Evolutionary conservation across 768 basidiomycete species (phyloP), one percentile per base, ranked within the genome.

Genomic region (Lentinula guzmanii): DNA sequence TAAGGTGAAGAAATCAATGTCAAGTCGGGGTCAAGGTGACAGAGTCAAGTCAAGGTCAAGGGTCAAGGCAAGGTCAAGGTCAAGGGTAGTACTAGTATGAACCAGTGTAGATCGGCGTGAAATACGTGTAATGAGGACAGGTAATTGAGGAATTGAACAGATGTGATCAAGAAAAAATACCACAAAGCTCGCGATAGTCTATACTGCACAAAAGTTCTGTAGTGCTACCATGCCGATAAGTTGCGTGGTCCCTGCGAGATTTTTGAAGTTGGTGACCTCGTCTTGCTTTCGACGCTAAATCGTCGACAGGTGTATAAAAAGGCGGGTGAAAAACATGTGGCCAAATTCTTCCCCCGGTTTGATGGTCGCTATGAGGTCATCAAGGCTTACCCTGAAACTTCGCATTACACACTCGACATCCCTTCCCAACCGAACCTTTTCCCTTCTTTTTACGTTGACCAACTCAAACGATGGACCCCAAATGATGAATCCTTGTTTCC

Each of bases 301-400:
- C 65, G 70, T 0, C 65, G 67, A 0, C 62, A 65, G 0, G 68
- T 75, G 1, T 79, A 76, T 62, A 70, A 69, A 39, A 18, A 66
- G 1, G 59, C 63, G 15, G 74, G 72, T 0, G 65, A 70, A 2
- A 67, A 70, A 5, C 65, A 69, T 0, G 75, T 75, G 0, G 76
- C 75, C 0, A 82, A 82, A 52, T 79, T 80, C 58, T 75, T 82
- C 69, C 74, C 76, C 0, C 60, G 71, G 0, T 77, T 61, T 16
- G 74, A 79, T 54, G 69, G 75, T 0, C 71, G 70, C 0, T 72
- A 72, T 52, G 28, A 9, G 1, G 42, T 78, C 16, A 42, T 45
- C 0, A 43, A 62, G 0, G 68, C 71, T 0, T 56, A 64, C 16
- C 64, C 60, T 0, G 37, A 50, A 4, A 52, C 51, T 0, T 62